Conservation (phyloP, 106 monocot genomes). For the Ottelia alismoides region DNA sequence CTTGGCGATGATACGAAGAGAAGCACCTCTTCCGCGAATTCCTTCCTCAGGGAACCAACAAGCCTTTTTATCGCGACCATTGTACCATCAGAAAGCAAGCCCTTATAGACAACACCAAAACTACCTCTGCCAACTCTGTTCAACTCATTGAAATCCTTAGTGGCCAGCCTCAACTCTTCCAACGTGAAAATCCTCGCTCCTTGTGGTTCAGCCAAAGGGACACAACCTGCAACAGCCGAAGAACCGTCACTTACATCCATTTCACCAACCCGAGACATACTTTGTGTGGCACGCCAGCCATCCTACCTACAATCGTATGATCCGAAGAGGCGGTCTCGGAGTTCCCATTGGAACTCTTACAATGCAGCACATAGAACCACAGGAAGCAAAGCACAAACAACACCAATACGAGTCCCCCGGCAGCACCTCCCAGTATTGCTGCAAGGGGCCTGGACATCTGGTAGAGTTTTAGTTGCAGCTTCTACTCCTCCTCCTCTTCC, state of each 20-base stretch:
- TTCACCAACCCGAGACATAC: too few species aligned
- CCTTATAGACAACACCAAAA: slow-evolving; percentile 71
- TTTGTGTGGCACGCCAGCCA: not conserved
- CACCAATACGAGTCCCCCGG: slow-evolving; percentile 18
- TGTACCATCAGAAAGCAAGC: slow-evolving; percentile 57
- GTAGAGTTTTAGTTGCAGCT: not conserved
- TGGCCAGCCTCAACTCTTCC: slow-evolving; percentile 48
- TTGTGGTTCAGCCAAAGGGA: slow-evolving; percentile 5
- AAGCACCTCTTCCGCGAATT: slow-evolving; percentile 61
- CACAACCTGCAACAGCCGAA: slow-evolving; percentile 13
- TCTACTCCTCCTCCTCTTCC: not conserved
- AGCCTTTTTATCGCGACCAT: slow-evolving; percentile 61
- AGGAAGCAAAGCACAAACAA: slow-evolving; percentile 11
- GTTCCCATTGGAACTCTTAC: slow-evolving; percentile 19
- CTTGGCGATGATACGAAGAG: too few species aligned
- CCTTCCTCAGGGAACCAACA: slow-evolving; percentile 15
- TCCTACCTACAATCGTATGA: slow-evolving; percentile 37
- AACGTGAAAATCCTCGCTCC: slow-evolving; percentile 36
- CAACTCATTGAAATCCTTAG: slow-evolving; percentile 33
- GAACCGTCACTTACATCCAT: too few species aligned
- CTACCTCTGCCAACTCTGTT: slow-evolving; percentile 54
- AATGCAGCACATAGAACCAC: slow-evolving; percentile 12
- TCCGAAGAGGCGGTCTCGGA: slow-evolving; percentile 60
- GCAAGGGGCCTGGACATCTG: slow-evolving; percentile 35
- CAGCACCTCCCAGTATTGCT: slow-evolving; percentile 33